phyloP scores from a whole-genome alignment of 2,329 filamentous ascomycete species.

The Botrytis byssoidea region DNA sequence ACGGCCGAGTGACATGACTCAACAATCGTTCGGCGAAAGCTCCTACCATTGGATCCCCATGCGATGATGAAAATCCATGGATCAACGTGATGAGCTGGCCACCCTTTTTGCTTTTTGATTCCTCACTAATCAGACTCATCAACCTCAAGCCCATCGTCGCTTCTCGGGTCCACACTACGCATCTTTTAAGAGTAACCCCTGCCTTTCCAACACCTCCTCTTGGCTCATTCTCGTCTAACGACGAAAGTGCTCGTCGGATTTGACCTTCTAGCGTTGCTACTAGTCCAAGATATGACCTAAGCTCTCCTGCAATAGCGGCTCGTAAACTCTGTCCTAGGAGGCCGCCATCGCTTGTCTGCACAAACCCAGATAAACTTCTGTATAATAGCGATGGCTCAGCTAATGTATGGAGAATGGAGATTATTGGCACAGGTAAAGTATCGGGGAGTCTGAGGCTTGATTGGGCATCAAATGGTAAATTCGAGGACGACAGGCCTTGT shows the following conservation, averaged over 20 bases:
- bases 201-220: constrained; percentile 75
- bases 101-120: constrained; percentile 79
- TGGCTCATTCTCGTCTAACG: constrained; percentile 66
- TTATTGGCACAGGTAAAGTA: constrained; percentile 76
- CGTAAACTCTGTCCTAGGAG: constrained; percentile 90
- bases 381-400: constrained; percentile 95
- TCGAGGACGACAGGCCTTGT: constrained; percentile 85
- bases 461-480: constrained; percentile 70
- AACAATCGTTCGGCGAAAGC: constrained; percentile 89
- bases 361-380: constrained; percentile 74
- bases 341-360: constrained; percentile 76
- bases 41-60: constrained; percentile 92
- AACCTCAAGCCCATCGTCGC: constrained; percentile 92
- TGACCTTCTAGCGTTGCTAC: constrained; percentile 92
- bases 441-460: constrained; percentile 72
- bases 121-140: constrained; percentile 92
- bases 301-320: constrained; percentile 78
- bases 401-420: constrained; percentile 83
- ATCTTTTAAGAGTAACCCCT: constrained; percentile 90
- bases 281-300: constrained; percentile 84
- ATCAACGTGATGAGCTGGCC: constrained; percentile 92
- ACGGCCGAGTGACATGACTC: constrained; percentile 83
- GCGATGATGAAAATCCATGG: constrained; percentile 87
- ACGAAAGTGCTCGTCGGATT: constrained; percentile 76
- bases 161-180: constrained; percentile 95